Evolutionary conservation across 805 yeast species (phyloP).

Genomic region (Yamadazyma sp.): DNA sequence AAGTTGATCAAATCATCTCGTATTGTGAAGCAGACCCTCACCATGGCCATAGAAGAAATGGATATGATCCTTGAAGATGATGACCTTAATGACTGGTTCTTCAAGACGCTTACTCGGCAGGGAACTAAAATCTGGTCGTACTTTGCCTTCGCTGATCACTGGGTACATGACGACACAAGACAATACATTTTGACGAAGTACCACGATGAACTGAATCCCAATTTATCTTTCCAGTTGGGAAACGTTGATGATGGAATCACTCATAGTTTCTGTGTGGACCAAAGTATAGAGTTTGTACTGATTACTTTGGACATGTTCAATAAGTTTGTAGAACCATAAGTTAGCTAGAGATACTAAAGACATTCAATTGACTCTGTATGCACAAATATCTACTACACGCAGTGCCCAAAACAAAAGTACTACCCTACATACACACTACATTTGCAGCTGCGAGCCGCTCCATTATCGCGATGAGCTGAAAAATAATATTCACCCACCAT

Average conservation of each 20-base stretch:
- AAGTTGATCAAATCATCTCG: slow-evolving; percentile 41
- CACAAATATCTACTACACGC: too few species aligned
- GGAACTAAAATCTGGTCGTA: slow-evolving; percentile 50
- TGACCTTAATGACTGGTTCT: slow-evolving; percentile 50
- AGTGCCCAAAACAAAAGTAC: too few species aligned
- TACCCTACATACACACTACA: not conserved
- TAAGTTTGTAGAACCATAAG: slow-evolving; percentile 3
- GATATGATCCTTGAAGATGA: slow-evolving; percentile 47
- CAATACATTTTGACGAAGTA: slow-evolving; percentile 40
- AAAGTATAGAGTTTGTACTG: slow-evolving; percentile 51
- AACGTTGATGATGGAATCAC: slow-evolving; percentile 40
- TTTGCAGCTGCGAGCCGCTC: not conserved
- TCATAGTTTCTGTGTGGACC: slow-evolving; percentile 63
- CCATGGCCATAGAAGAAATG: slow-evolving; percentile 63
- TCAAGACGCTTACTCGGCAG: slow-evolving; percentile 17
- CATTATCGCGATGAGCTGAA: slow-evolving; percentile 5
- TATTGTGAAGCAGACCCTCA: slow-evolving; percentile 54
- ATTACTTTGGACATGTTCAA: slow-evolving; percentile 27
- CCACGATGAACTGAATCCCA: slow-evolving; percentile 10
- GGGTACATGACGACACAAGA: slow-evolving; percentile 60
- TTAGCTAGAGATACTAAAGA: too few species aligned
- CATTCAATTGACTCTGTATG: too few species aligned
- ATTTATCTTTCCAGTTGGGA: slow-evolving; percentile 21
- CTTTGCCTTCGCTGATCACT: slow-evolving; percentile 61
- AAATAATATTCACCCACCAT: slow-evolving; percentile 7